phyloP scores from a whole-genome alignment of 805 yeast genomes.

The Candida insectorum region DNA sequence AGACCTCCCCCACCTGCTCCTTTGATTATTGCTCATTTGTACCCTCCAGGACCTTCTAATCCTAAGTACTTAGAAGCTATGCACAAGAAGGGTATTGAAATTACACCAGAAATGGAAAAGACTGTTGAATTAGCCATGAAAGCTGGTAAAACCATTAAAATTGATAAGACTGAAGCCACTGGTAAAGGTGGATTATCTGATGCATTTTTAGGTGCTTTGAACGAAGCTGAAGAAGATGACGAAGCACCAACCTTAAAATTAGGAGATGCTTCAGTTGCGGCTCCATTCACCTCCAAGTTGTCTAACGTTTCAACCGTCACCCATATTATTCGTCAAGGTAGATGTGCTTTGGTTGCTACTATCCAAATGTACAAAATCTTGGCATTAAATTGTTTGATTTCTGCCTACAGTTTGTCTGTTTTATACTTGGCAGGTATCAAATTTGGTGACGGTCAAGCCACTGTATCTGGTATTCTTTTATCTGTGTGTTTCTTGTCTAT shows the following conservation, averaged over 20 bases:
- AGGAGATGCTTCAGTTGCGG: slow-evolving; percentile 99
- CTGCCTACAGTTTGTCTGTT: slow-evolving; percentile 93
- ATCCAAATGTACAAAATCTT: slow-evolving; percentile 98
- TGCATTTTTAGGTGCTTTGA: slow-evolving; percentile 52
- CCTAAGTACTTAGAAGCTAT: slow-evolving; percentile 85
- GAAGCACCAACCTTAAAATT: slow-evolving; percentile 92
- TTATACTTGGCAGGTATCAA: slow-evolving; percentile 95
- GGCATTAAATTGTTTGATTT: slow-evolving; percentile 93
- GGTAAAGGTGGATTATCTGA: slow-evolving; percentile 47
- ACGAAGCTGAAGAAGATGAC: slow-evolving; percentile 59
- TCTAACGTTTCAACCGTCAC: slow-evolving; percentile 91
- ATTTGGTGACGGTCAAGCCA: slow-evolving; percentile 97
- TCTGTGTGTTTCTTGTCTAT: slow-evolving; percentile 94
- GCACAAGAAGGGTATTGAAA: slow-evolving; percentile 76
- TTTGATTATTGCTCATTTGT: slow-evolving; percentile 82
- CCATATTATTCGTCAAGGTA: slow-evolving; percentile 93
- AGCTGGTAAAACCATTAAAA: slow-evolving; percentile 20
- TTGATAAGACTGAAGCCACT: slow-evolving; percentile 22
- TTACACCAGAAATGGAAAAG: slow-evolving; percentile 69
- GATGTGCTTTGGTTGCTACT: slow-evolving; percentile 95
- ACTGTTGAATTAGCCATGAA: slow-evolving; percentile 54
- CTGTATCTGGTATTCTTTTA: slow-evolving; percentile 87
- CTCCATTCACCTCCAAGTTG: slow-evolving; percentile 95
- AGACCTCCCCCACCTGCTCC: slow-evolving; percentile 85
- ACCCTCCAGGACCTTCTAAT: slow-evolving; percentile 92